A percentile compares a stretch with the other conserved stretches of the same genome.
Evolutionary conservation across 768 basidiomycete species (phyloP).

Genomic region (Suillus variegatus): DNA sequence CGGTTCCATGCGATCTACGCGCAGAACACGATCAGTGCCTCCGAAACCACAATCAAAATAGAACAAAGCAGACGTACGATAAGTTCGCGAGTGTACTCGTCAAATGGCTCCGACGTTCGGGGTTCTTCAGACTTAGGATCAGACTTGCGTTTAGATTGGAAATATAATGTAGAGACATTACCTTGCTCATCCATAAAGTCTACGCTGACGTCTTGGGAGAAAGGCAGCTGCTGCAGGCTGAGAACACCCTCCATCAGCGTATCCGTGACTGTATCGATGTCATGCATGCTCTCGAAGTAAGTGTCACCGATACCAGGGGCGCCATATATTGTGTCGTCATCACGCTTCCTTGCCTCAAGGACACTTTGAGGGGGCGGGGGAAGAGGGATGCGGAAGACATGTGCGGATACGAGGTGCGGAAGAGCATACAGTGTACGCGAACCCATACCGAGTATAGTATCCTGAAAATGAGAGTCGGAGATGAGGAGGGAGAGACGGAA

Average conservation of each 20-base stretch:
- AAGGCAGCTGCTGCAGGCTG: not conserved
- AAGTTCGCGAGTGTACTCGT: constrained; percentile 3
- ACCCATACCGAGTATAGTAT: constrained; percentile 44
- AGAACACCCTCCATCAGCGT: not conserved
- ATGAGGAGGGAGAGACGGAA: not conserved
- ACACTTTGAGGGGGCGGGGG: not conserved
- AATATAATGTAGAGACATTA: not conserved
- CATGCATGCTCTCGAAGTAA: constrained; percentile 5
- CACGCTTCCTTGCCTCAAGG: constrained; percentile 2
- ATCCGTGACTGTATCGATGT: constrained; percentile 21
- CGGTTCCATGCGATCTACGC: constrained; percentile 45
- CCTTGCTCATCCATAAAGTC: not conserved
- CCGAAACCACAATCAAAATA: too few relatives aligned
- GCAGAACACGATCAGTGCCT: not conserved
- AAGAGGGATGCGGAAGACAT: constrained; percentile 32
- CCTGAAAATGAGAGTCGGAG: constrained; percentile 20
- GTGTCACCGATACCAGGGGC: constrained; percentile 5
- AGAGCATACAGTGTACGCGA: constrained; percentile 42
- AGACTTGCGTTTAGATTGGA: not conserved
- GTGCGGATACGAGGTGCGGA: constrained; percentile 39
- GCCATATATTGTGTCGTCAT: constrained; percentile 5
- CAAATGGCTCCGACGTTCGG: not conserved
- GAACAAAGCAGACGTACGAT: not conserved
- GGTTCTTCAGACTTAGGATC: not conserved
- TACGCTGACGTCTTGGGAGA: not conserved